Conservation (phyloP, 768 basidiomycete genomes). For the Boletus subparvulus region DNA sequence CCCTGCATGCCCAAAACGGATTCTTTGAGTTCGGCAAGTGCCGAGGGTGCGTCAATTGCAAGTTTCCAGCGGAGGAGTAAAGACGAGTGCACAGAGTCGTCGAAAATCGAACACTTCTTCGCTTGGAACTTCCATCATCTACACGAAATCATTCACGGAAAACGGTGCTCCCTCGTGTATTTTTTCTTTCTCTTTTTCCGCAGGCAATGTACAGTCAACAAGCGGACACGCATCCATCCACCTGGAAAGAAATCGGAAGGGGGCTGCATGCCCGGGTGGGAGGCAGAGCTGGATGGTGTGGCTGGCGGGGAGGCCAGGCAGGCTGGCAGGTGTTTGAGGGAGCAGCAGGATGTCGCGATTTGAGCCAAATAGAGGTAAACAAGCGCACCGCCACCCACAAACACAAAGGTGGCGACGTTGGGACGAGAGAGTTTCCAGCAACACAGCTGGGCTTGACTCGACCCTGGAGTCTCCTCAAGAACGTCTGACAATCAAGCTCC, state of each 20-base stretch:
- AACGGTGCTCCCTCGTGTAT: neutral
- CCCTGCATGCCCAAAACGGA: slow-evolving; percentile 23
- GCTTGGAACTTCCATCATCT: slow-evolving; percentile 36
- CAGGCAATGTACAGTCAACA: neutral
- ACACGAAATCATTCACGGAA: slow-evolving; percentile 12
- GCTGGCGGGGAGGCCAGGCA: slow-evolving; percentile 20
- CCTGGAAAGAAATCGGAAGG: neutral
- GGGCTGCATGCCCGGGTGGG: neutral
- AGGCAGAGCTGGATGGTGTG: slow-evolving; percentile 4
- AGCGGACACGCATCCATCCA: neutral
- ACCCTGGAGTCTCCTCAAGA: slow-evolving; percentile 24
- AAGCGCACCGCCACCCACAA: slow-evolving; percentile 31
- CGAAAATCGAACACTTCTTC: slow-evolving; percentile 32
- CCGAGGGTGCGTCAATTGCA: slow-evolving; percentile 23
- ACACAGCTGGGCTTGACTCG: slow-evolving; percentile 12
- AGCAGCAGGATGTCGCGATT: slow-evolving; percentile 14
- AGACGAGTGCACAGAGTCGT: slow-evolving; percentile 18
- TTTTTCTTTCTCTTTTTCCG: slow-evolving; percentile 10
- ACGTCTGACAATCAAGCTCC: slow-evolving; percentile 23
- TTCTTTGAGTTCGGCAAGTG: slow-evolving; percentile 21
- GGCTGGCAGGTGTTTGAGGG: slow-evolving; percentile 29
- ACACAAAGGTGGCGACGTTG: slow-evolving; percentile 30
- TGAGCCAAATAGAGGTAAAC: slow-evolving; percentile 30
- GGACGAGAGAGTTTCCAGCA: slow-evolving; percentile 19
- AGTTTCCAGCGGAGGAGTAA: slow-evolving; percentile 24